Evolutionary conservation across 2,329 filamentous ascomycete species (phyloP), one percentile per base, ranked within the genome.

Genomic region (Trichoderma lentiforme): DNA sequence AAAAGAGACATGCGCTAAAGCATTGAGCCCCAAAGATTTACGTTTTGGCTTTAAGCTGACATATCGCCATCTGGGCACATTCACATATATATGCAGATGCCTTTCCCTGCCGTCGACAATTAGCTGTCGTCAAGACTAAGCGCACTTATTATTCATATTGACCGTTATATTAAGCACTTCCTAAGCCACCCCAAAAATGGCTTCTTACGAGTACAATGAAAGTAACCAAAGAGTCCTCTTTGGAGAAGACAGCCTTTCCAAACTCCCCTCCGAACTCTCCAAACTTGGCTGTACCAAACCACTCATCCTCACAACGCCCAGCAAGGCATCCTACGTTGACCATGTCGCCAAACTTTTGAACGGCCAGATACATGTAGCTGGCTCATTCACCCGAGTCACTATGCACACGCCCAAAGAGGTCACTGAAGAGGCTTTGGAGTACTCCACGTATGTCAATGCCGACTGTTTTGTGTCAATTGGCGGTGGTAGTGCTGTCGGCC

Each of bases 341-440:
- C 26, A 47, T 32, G 14, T 71, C 26, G 26, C 58, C 9, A 53
- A 39, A 5, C 51, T 70, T 24, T 34, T 72, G 18, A 26, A 30
- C n/a, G 63, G 63, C 15, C 51, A 53, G n/a, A 36, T 73, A 36
- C 34, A 36, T 36, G 12, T 36, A 6, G 73, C 63, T 9, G 72
- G 72, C 15, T 69, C 75, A 9, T 90, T 89, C 79, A 81, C 81
- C 57, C 83, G 87, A 73, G 89, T 89, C 2, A 86, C 85, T 3
- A 90, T 91, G 88, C 89, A 91, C 80, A 91, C 89, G 0, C 89
- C 88, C 1, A 84, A 82, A 5, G 77, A 86, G 72, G 80, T 90
- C 70, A 90, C 89, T 2, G 85, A 89, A 24, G 83, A 85, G 75
- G 89, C 89, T 0, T 75, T 89, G n/a, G 79, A 81, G 3, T 84